These are phyloP conservation scores for Leccinum fibrillosum DNA, from an alignment of 768 basidiomycete genomes.

Conservation along the genomic window DNA sequence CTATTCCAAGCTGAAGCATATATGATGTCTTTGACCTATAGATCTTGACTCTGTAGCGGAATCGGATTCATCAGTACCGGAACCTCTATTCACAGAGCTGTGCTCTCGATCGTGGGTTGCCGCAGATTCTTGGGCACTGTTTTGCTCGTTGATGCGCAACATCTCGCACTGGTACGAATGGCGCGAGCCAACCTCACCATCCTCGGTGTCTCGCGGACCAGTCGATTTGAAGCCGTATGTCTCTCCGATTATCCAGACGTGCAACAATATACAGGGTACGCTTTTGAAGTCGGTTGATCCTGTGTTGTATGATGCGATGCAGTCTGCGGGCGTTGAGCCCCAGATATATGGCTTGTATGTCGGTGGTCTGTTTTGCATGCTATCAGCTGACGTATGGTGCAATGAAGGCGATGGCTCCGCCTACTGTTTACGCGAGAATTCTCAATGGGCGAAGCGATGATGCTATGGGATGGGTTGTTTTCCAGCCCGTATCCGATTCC, in stretches of 20 bases:
- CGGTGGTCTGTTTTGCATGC: constrained; percentile 5
- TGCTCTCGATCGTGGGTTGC: constrained; percentile 69
- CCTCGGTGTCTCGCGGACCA: constrained; percentile 35
- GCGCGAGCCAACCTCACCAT: constrained; percentile 41
- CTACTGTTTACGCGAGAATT: constrained; percentile 94
- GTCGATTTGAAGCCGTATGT: constrained; percentile 61
- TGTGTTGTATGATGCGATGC: constrained; percentile 68
- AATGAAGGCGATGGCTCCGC: constrained; percentile 82
- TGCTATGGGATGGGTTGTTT: constrained; percentile 95
- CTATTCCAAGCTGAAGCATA: constrained; percentile 25
- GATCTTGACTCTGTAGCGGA: constrained; percentile 74
- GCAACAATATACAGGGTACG: constrained; percentile 73
- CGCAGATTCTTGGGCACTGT: constrained; percentile 87
- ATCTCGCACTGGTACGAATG: constrained; percentile 81
- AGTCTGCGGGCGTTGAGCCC: constrained; percentile 83
- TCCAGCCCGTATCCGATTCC: constrained; percentile 74
- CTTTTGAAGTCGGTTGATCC: constrained; percentile 80
- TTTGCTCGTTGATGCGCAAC: constrained; percentile 73
- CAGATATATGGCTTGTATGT: constrained; percentile 95
- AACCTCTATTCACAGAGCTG: constrained; percentile 48
- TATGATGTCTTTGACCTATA: constrained; percentile 32
- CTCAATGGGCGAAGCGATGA: constrained; percentile 72
- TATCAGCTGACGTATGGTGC: constrained; percentile 11
- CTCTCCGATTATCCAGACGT: constrained; percentile 82
- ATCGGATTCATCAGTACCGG: constrained; percentile 27